phyloP scores from a whole-genome alignment of 805 yeast species.

The Ogataea ganodermae region DNA sequence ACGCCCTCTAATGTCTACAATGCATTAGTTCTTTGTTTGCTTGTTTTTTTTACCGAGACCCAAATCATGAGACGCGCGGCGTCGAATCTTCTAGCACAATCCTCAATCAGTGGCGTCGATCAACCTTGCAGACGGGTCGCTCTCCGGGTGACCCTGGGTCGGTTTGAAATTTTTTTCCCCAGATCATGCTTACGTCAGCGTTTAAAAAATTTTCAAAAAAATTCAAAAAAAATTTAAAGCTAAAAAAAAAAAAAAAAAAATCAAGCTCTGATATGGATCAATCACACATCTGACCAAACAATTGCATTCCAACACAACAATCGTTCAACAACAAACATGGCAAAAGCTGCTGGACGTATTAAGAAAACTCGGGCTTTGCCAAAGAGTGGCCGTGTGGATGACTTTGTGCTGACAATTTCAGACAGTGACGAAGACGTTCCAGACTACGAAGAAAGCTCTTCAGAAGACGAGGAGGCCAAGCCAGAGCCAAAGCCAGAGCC shows the following conservation, averaged over 20 bases:
- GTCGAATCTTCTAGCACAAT: slow-evolving; percentile 9
- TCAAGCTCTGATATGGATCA: neutral
- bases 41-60: slow-evolving; percentile 3
- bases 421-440: slow-evolving; percentile 73
- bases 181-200: slow-evolving; percentile 3
- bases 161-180: slow-evolving; percentile 5
- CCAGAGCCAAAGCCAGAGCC: slow-evolving; percentile 7
- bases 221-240: neutral
- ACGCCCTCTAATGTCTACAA: neutral
- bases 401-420: slow-evolving; percentile 72
- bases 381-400: slow-evolving; percentile 33
- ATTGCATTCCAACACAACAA: neutral
- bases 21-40: slow-evolving; percentile 1
- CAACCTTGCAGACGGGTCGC: neutral
- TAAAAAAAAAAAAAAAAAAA: neutral
- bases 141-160: slow-evolving; percentile 4
- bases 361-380: neutral
- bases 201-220: neutral
- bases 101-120: neutral
- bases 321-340: neutral
- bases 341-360: neutral
- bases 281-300: neutral
- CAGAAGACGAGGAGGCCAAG: slow-evolving; percentile 38
- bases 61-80: neutral
- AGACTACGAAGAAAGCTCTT: slow-evolving; percentile 40